These are phyloP conservation scores for Achaetomiella virescens DNA, from an alignment of 495 filamentous ascomycete genomes.

Conservation along the genomic window DNA sequence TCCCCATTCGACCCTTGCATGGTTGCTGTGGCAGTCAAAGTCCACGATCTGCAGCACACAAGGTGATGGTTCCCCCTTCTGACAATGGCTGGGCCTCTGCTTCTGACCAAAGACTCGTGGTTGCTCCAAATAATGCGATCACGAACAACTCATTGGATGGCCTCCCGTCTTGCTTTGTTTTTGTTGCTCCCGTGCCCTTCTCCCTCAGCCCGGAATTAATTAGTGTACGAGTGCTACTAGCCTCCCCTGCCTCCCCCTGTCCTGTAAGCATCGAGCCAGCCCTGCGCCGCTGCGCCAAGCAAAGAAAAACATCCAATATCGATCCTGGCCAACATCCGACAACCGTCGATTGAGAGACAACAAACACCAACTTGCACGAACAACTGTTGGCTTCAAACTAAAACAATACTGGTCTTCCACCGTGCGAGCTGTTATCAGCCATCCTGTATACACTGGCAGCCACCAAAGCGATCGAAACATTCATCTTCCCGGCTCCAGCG, in stretches of 20 bases:
- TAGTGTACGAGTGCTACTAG: too few relatives aligned
- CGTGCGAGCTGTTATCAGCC: too few relatives aligned
- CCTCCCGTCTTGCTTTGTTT: neutral
- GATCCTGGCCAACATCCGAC: neutral
- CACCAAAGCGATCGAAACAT: too few relatives aligned
- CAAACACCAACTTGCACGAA: neutral
- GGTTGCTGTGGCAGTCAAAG: slow-evolving; percentile 16
- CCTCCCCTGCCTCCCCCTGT: too few relatives aligned
- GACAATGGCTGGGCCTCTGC: too few relatives aligned
- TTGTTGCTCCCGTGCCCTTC: neutral
- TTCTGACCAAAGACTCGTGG: too few relatives aligned
- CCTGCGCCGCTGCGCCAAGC: slow-evolving; percentile 4
- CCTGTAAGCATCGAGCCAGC: neutral
- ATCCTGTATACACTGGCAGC: too few relatives aligned
- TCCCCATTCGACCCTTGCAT: neutral
- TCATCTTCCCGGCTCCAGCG: neutral
- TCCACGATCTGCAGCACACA: neutral
- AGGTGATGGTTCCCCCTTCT: too few relatives aligned
- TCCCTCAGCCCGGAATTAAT: neutral
- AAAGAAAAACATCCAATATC: slow-evolving; percentile 1
- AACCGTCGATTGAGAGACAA: neutral
- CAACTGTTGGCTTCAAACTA: neutral
- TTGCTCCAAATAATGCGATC: too few relatives aligned
- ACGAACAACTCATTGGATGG: neutral
- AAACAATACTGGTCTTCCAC: too few relatives aligned